Evolutionary conservation across 2,329 filamentous ascomycete genomes (phyloP), one percentile per base, ranked within the genome.

Genomic region (Geosmithia flava): DNA sequence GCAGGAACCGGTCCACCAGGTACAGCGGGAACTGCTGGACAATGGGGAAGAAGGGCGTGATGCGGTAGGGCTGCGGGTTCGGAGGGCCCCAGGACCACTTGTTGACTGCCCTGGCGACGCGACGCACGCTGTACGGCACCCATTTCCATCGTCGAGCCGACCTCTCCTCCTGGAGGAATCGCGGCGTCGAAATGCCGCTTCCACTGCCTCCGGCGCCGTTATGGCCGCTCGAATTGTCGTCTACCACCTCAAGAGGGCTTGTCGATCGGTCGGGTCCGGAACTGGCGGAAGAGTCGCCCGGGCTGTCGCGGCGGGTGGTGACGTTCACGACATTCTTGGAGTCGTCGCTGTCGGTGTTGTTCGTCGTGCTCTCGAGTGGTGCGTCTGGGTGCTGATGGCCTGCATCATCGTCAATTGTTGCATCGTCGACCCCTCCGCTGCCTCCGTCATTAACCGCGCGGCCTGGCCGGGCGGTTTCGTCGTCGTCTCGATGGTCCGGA

Each of bases 11-110:
- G 53, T 87, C 76, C 49, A 88, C 59, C 42, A 87, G 63, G 43
- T 66, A 64, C 50, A 86, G 67, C 1, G 86, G 87, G 30, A 76
- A 76, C 52, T 79, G 73, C 60, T 93, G 87, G 13, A 88, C 61
- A 13, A 58, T 59, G 2, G 85, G 83, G 47, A 89, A 76, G 48
- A 86, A 52, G 0, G 81, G 79, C 44, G 67, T 63, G 57, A 85
- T 81, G 51, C 51, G 64, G 51, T 62, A 59, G 2, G 60, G 63
- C 46, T 66, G 68, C 2, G 79, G 74, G 30, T 70, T 69, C n/a
- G 67, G 54, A 3, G 81, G 81, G 0, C 81, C 81, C 43, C 66
- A 60, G 11, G 71, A 65, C 80, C 80, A 83, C 48, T 58, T 66
- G 20, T 56, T 62, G 4, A 68, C 57, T 45, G 66, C 63, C 47